Conservation (phyloP, 2,329 filamentous ascomycete genomes). For the Cladosporium colombiae region DNA sequence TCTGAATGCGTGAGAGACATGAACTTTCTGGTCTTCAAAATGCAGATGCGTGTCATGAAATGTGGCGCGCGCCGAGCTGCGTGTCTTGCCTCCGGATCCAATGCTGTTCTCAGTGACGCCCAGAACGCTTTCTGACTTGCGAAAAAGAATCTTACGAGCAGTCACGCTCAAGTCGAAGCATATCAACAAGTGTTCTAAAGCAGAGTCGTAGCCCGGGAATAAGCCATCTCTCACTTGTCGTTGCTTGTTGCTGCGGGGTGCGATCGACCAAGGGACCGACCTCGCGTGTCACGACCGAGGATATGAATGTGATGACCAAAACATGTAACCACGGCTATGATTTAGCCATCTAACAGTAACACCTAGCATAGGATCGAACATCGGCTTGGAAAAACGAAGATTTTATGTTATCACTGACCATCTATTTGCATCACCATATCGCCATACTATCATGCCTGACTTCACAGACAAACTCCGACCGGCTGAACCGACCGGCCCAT, state of each 20-base stretch:
- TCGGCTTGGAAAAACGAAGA: neutral
- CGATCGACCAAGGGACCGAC: conserved; percentile 7
- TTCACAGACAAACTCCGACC: conserved; percentile 54
- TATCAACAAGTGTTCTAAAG: too few species aligned
- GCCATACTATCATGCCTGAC: conserved; percentile 44
- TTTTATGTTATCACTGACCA: neutral
- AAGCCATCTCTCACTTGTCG: neutral
- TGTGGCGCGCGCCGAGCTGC: neutral
- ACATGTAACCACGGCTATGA: neutral
- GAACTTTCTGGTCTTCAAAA: neutral
- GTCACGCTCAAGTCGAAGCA: neutral
- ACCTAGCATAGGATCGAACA: neutral
- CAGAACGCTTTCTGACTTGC: neutral
- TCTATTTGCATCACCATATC: neutral
- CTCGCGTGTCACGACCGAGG: conserved; percentile 17
- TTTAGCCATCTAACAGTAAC: neutral
- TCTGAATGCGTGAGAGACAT: neutral
- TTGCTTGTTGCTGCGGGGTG: conserved; percentile 13
- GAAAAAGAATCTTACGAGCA: neutral
- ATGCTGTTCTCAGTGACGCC: neutral
- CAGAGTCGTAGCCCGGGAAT: conserved; percentile 5
- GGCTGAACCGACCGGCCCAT: conserved; percentile 46
- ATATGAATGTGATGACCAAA: conserved; percentile 3
- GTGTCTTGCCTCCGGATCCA: neutral
- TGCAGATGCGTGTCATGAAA: neutral